A percentile compares a stretch with the other conserved stretches of the same genome.
phyloP scores from a whole-genome alignment of 1,139 yeast species.

The Lodderomyces elongisporus region DNA sequence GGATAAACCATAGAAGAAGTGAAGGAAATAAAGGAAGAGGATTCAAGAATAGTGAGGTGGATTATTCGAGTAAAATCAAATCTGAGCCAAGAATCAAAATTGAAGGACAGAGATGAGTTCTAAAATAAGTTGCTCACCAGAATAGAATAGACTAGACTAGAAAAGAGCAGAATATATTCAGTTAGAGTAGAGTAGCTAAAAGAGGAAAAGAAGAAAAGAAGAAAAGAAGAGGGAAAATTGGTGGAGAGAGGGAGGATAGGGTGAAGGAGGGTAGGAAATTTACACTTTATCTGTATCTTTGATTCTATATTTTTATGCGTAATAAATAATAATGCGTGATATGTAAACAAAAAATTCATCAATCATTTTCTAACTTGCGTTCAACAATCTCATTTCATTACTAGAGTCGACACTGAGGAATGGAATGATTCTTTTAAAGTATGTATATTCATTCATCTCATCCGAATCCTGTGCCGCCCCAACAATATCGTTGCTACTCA shows the following conservation, averaged over 20 bases:
- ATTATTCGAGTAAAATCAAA: neutral
- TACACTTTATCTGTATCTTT: too few relatives aligned
- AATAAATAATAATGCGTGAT: too few relatives aligned
- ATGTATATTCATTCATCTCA: conserved; percentile 26
- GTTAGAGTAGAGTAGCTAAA: too few relatives aligned
- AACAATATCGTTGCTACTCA: neutral
- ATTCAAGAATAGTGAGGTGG: neutral
- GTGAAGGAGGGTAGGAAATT: too few relatives aligned
- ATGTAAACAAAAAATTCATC: too few relatives aligned
- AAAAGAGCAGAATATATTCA: too few relatives aligned
- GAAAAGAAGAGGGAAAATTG: too few relatives aligned
- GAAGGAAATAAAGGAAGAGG: neutral
- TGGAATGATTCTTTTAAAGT: conserved; percentile 37
- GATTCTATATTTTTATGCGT: neutral
- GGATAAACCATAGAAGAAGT: neutral
- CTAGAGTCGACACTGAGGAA: conserved; percentile 37
- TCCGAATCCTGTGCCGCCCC: neutral
- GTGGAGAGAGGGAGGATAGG: too few relatives aligned
- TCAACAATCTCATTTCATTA: conserved; percentile 34
- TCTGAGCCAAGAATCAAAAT: neutral
- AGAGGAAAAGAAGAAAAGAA: too few relatives aligned
- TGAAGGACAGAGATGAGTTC: too few relatives aligned
- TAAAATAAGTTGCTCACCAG: too few relatives aligned
- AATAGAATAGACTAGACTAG: too few relatives aligned
- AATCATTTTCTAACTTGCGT: conserved; percentile 27